These are phyloP conservation scores for Prunus kanzakura DNA, from an alignment of 306 rosid genomes.

Conservation along the genomic window DNA sequence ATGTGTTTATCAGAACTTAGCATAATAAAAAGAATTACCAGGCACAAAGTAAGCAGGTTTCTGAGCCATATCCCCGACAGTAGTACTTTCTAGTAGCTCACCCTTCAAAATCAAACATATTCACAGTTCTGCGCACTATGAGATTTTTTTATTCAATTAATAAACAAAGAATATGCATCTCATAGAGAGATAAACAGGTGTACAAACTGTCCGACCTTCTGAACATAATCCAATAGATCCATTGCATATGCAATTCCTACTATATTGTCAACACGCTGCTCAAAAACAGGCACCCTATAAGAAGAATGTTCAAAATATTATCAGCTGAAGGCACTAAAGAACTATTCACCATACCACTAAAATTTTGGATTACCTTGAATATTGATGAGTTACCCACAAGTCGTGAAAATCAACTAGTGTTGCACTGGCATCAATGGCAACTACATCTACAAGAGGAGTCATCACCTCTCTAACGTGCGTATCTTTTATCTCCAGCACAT, in stretches of 20 bases:
- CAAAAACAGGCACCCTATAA: slow-evolving; percentile 93
- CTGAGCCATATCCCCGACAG: slow-evolving; percentile 95
- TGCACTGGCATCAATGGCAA: slow-evolving; percentile 87
- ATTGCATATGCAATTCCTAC: slow-evolving; percentile 98
- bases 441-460: slow-evolving; percentile 99
- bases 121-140: slow-evolving; percentile 54
- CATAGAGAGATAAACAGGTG: slow-evolving; percentile 10
- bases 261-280: slow-evolving; percentile 96
- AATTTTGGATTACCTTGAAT: slow-evolving; percentile 69
- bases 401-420: slow-evolving; percentile 82
- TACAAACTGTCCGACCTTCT: slow-evolving; percentile 58
- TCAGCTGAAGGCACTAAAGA: neutral
- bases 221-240: slow-evolving; percentile 90
- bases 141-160: slow-evolving; percentile 46
- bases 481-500: slow-evolving; percentile 95
- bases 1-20: slow-evolving; percentile 10
- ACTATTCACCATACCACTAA: neutral
- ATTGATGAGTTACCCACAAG: slow-evolving; percentile 96
- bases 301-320: slow-evolving; percentile 21
- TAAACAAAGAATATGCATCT: slow-evolving; percentile 31
- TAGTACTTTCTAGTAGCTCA: slow-evolving; percentile 75
- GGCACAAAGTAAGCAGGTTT: slow-evolving; percentile 99
- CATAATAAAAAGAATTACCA: slow-evolving; percentile 49
- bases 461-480: slow-evolving; percentile 97
- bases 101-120: slow-evolving; percentile 88